phyloP scores from a whole-genome alignment of 352 stramenopile species.

The Nothophytophthora sp. region DNA sequence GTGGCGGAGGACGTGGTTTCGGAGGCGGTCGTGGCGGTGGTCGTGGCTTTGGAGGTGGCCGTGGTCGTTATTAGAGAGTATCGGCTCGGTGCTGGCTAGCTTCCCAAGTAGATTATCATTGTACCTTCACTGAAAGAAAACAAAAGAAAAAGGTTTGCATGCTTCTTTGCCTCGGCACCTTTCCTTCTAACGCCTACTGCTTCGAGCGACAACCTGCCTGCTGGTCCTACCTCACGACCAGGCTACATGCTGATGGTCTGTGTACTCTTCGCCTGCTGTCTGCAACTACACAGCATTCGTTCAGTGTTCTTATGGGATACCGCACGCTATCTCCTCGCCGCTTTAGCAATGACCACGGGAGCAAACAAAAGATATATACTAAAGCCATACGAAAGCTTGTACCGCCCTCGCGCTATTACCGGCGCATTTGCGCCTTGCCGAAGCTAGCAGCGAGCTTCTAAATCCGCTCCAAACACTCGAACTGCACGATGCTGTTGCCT shows the following conservation, averaged over 20 bases:
- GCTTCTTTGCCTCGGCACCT: neutral
- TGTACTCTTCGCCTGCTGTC: too few relatives aligned
- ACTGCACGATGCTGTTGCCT: conserved; percentile 91
- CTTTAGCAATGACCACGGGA: too few relatives aligned
- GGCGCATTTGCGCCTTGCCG: too few relatives aligned
- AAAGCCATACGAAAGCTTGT: conserved; percentile 13
- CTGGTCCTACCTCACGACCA: too few relatives aligned
- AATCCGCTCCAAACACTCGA: conserved; percentile 86
- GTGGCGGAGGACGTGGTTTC: conserved; percentile 32
- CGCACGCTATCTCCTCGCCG: too few relatives aligned
- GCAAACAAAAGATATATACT: conserved; percentile 24
- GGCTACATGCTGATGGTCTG: neutral
- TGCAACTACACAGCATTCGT: too few relatives aligned
- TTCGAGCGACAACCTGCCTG: too few relatives aligned
- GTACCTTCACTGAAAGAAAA: conserved; percentile 32
- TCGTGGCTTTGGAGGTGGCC: conserved; percentile 19
- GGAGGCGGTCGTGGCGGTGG: conserved; percentile 22
- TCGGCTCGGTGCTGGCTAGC: conserved; percentile 17
- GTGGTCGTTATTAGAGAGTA: conserved; percentile 32
- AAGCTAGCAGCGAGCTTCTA: too few relatives aligned
- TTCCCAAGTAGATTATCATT: conserved; percentile 49
- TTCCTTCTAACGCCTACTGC: too few relatives aligned
- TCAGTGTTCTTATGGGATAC: too few relatives aligned
- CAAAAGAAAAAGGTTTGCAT: conserved; percentile 19
- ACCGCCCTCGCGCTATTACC: neutral